A percentile compares a stretch with the other conserved stretches of the same genome.
Evolutionary conservation across 768 basidiomycete species (phyloP).

Genomic region (Hygrocybe punicea): DNA sequence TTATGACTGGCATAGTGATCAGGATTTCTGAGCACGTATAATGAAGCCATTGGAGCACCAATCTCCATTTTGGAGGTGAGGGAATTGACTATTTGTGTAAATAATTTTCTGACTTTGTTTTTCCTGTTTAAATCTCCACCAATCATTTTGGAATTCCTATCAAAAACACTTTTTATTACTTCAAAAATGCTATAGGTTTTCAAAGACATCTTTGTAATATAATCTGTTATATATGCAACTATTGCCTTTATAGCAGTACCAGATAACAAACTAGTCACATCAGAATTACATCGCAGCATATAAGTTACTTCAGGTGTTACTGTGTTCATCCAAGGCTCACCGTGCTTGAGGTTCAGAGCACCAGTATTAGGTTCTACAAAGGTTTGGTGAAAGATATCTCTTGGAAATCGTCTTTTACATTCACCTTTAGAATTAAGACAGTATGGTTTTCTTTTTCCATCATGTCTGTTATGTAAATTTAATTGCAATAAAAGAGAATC

Average conservation of each 20-base stretch:
- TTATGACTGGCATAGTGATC: constrained; percentile 33
- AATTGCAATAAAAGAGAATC: constrained; percentile 27
- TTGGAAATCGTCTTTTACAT: constrained; percentile 37
- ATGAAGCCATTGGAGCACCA: constrained; percentile 26
- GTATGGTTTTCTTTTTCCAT: constrained; percentile 15
- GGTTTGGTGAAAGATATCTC: constrained; percentile 17
- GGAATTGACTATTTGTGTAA: constrained; percentile 29
- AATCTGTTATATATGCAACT: constrained; percentile 37
- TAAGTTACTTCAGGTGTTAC: constrained; percentile 28
- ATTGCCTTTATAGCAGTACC: constrained; percentile 37
- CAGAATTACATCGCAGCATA: constrained; percentile 36
- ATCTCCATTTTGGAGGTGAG: constrained; percentile 30
- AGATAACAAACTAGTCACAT: constrained; percentile 33
- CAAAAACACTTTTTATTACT: constrained; percentile 21
- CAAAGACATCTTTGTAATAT: constrained; percentile 33
- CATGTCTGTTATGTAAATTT: constrained; percentile 30
- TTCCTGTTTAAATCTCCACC: neutral
- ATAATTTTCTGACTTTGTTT: constrained; percentile 20
- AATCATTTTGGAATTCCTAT: constrained; percentile 21
- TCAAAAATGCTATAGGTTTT: constrained; percentile 38
- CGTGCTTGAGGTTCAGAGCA: constrained; percentile 27
- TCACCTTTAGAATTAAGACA: constrained; percentile 23
- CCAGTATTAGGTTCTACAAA: constrained; percentile 27
- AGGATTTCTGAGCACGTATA: constrained; percentile 26
- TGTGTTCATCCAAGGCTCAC: constrained; percentile 34